These are phyloP conservation scores for Mycena pura DNA, from an alignment of 768 basidiomycete species.

Conservation along the genomic window DNA sequence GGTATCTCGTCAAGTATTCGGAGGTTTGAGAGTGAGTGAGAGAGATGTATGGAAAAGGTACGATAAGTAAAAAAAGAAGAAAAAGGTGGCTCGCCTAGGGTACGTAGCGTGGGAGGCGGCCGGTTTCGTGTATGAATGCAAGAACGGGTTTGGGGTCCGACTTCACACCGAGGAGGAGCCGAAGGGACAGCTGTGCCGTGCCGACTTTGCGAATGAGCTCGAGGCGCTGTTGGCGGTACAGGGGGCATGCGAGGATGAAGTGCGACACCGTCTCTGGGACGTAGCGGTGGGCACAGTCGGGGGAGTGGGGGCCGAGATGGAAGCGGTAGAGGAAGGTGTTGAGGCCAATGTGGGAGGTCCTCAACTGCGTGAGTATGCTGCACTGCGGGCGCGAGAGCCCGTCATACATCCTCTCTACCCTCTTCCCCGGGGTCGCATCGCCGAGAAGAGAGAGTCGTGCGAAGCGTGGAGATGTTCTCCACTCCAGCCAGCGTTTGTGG, in stretches of 20 bases:
- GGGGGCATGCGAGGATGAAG: no score
- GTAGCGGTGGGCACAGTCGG: neutral
- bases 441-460: neutral
- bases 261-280: neutral
- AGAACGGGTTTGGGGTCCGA: neutral
- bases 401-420: neutral
- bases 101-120: no score
- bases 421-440: neutral
- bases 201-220: no score
- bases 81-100: no score
- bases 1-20: no score
- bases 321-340: conserved; percentile 2
- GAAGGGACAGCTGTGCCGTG: no score
- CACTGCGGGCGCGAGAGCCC: neutral
- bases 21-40: no score
- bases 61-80: no score
- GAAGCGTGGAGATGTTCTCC: neutral
- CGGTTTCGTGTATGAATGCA: neutral
- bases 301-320: neutral
- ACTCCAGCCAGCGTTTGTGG: no score
- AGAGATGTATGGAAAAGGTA: no score
- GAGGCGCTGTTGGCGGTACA: no score
- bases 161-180: neutral
- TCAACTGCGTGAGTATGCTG: neutral
- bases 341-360: neutral